Evolutionary conservation across 345 rosid genomes (phyloP).

Genomic region (Citrus reticulata): DNA sequence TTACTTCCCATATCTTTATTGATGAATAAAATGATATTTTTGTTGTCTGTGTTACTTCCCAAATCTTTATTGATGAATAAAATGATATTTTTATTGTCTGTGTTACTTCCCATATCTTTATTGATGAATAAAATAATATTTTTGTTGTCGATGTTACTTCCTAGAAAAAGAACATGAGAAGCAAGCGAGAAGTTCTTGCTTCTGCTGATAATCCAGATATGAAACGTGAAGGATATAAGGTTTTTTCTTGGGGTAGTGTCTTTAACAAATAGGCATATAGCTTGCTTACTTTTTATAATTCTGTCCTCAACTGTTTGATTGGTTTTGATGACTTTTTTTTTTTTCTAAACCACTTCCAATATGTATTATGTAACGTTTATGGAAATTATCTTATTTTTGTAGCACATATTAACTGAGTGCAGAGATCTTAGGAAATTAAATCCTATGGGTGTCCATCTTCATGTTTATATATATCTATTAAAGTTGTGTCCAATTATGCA

Average conservation of each 20-base stretch:
- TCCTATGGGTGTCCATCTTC: background rate
- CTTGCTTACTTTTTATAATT: background rate
- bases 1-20: background rate
- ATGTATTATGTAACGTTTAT: background rate
- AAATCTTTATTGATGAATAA: background rate
- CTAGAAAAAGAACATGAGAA: background rate
- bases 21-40: background rate
- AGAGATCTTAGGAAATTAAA: background rate
- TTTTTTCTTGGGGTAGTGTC: background rate
- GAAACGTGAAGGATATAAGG: background rate
- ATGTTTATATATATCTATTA: background rate
- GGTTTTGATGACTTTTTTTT: background rate
- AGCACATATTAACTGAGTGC: background rate
- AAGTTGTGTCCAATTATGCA: conserved; percentile 16
- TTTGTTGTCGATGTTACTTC: background rate
- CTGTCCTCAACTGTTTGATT: background rate
- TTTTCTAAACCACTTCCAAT: background rate
- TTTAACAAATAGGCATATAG: background rate
- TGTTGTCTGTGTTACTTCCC: no score
- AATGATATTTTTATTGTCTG: no score
- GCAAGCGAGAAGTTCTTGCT: background rate
- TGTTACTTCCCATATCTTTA: background rate
- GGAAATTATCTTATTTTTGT: background rate
- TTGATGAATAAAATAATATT: background rate
- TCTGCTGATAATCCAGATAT: background rate